Evolutionary conservation across 2,329 filamentous ascomycete species (phyloP), one percentile per base, ranked within the genome.

Genomic region (Trichophyton benhamiae): DNA sequence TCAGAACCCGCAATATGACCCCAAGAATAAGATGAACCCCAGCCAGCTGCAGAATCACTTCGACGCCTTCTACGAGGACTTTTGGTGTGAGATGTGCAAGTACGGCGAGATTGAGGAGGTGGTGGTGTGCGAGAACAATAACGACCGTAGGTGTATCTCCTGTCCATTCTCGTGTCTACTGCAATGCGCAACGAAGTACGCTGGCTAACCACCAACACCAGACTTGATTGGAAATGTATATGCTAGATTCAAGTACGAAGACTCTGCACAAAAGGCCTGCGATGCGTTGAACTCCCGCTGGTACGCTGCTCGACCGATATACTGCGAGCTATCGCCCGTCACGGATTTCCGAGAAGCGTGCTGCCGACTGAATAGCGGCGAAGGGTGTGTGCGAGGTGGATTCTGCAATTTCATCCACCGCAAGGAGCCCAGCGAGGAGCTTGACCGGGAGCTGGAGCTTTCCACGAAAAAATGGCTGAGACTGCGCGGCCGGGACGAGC

Each of bases 381-480:
- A 97, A 76, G 94, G 94, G 52, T 99, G 94, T 76, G 91, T 96
- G 49, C 83, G 94, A 66, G 94, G 91, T 65, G 94, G 94, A 36
- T 97, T 97, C 80, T 99, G 94, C 82, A 99, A 99, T 76, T 99
- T 99, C 75, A 99, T 99, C 67, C 94, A 99, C 75, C 84, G 94
- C 71, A 99, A 99, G 80, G 94, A 97, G 73, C 94, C 94, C 3
- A 84, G 83, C 67, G 80, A 89, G 9, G 92, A 97, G 77, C 79
- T 99, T 68, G 94, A 99, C 65, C 80, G 87, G 65, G 94, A 99
- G 68, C 75, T 99, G 68, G 85, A 88, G 65, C 81, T 97, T 67
- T 84, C 85, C 69, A 97, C 92, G 65, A 95, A 96, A 83, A 97
- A 97, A 81, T 97, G 92, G 91, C 79, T 97, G 72, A 89, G 89